A percentile compares a stretch with the other conserved stretches of the same genome.
Conservation (phyloP, 768 basidiomycete species). For the Boletus rubroflammeus region DNA sequence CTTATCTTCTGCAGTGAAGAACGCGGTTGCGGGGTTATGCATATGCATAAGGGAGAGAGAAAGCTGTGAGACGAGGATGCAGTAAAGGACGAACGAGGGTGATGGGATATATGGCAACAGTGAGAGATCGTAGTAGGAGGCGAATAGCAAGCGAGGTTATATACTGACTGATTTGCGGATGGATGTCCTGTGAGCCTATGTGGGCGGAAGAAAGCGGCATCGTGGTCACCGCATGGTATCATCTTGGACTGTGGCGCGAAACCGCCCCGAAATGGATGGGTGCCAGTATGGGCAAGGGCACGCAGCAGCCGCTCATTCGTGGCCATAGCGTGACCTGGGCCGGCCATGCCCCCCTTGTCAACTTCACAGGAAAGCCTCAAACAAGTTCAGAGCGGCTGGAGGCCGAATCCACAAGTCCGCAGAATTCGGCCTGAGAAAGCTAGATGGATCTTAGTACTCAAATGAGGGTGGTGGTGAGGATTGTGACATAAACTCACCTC, state of each 20-base stretch:
- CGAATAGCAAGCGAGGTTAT: constrained; percentile 24
- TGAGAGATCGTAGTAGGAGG: constrained; percentile 17
- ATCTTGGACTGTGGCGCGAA: constrained; percentile 30
- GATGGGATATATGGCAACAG: constrained; percentile 9
- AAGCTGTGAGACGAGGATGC: constrained; percentile 1
- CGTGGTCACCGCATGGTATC: constrained; percentile 34
- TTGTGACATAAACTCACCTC: constrained; percentile 23
- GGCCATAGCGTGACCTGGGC: constrained; percentile 12
- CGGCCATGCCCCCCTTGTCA: constrained; percentile 17
- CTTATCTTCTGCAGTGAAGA: constrained; percentile 37
- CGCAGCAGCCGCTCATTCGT: constrained; percentile 17
- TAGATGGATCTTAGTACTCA: constrained; percentile 17
- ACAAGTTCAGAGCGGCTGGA: constrained; percentile 12
- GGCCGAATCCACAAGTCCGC: constrained; percentile 23
- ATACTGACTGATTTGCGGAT: constrained; percentile 30
- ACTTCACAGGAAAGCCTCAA: constrained; percentile 19
- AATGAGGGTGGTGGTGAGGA: constrained; percentile 15
- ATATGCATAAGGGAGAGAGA: constrained; percentile 23
- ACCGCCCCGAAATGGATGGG: constrained; percentile 28
- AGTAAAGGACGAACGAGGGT: constrained; percentile 17
- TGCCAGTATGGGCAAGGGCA: constrained; percentile 30
- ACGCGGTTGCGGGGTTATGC: constrained; percentile 30
- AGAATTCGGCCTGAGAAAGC: constrained; percentile 22
- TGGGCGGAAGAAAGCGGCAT: constrained; percentile 32
- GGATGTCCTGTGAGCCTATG: constrained; percentile 20